Conservation (phyloP, 2,329 filamentous ascomycete species). For the Leptographium wingfieldii region DNA sequence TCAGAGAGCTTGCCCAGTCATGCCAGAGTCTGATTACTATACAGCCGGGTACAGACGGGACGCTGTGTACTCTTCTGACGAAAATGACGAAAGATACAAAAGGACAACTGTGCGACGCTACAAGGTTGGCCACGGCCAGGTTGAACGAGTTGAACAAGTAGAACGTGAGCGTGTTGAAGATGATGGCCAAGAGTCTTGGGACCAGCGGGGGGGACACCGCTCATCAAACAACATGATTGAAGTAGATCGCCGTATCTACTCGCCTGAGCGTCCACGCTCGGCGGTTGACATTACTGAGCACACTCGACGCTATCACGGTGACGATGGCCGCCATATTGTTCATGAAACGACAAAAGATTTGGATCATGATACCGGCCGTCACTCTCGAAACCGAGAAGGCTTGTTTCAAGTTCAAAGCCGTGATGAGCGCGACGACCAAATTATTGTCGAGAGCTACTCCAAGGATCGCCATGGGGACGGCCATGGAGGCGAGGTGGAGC, state of each 20-base stretch:
- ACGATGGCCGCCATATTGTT: constrained; percentile 23
- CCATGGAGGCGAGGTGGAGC: constrained; percentile 38
- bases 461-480: constrained; percentile 36
- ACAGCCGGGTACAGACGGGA: constrained; percentile 6
- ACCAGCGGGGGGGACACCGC: constrained; percentile 15
- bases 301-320: constrained; percentile 14
- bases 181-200: constrained; percentile 14
- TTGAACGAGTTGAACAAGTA: constrained; percentile 26
- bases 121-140: constrained; percentile 32
- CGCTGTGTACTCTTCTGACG: constrained; percentile 11
- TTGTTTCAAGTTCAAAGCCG: no score
- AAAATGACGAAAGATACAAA: constrained; percentile 27
- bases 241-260: constrained; percentile 28
- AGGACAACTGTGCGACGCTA: constrained; percentile 39
- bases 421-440: constrained; percentile 30
- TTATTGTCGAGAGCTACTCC: constrained; percentile 41
- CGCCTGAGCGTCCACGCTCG: constrained; percentile 39
- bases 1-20: background rate
- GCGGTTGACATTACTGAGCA: constrained; percentile 27
- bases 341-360: constrained; percentile 32
- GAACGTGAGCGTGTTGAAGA: constrained; percentile 20
- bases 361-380: constrained; percentile 15
- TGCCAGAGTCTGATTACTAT: constrained; percentile 11
- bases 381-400: constrained; percentile 22
- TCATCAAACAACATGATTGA: constrained; percentile 28